These are phyloP conservation scores for Podaxis sp. DNA, from an alignment of 768 basidiomycete genomes.

Conservation along the genomic window DNA sequence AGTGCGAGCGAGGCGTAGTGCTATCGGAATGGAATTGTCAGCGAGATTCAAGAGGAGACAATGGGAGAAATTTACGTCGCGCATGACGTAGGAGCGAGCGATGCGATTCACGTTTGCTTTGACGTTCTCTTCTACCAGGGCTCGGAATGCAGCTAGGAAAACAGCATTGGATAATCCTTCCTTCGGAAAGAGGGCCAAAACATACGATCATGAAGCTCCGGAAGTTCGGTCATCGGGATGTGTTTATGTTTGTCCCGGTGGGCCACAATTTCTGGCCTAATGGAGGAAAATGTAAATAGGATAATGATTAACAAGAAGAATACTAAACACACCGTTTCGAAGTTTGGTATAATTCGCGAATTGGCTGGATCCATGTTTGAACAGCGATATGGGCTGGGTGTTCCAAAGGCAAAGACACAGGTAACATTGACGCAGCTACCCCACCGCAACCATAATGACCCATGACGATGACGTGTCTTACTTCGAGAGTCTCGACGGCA, in stretches of 20 bases:
- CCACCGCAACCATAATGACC: slow-evolving; percentile 33
- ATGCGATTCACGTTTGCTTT: slow-evolving; percentile 30
- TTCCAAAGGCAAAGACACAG: slow-evolving; percentile 13
- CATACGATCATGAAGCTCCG: slow-evolving; percentile 31
- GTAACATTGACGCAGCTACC: slow-evolving; percentile 27
- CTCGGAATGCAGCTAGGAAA: slow-evolving; percentile 36
- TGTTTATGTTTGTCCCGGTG: slow-evolving; percentile 26
- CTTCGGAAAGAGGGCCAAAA: slow-evolving; percentile 2
- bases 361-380: slow-evolving; percentile 40
- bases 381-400: slow-evolving; percentile 28
- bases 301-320: not conserved
- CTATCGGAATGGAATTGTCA: slow-evolving; percentile 5
- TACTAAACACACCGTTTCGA: slow-evolving; percentile 28
- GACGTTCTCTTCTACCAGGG: slow-evolving; percentile 44
- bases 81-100: slow-evolving; percentile 26
- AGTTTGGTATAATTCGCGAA: slow-evolving; percentile 33
- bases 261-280: slow-evolving; percentile 34
- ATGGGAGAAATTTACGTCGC: slow-evolving; percentile 22
- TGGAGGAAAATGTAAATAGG: not conserved
- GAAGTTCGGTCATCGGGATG: slow-evolving; percentile 20
- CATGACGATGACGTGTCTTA: slow-evolving; percentile 29
- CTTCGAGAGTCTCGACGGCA: slow-evolving; percentile 26
- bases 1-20: slow-evolving; percentile 22
- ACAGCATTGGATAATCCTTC: not conserved
- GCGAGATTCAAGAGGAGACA: not conserved